These are phyloP conservation scores for Trametes meyenii DNA, from an alignment of 768 basidiomycete species.

Conservation along the genomic window DNA sequence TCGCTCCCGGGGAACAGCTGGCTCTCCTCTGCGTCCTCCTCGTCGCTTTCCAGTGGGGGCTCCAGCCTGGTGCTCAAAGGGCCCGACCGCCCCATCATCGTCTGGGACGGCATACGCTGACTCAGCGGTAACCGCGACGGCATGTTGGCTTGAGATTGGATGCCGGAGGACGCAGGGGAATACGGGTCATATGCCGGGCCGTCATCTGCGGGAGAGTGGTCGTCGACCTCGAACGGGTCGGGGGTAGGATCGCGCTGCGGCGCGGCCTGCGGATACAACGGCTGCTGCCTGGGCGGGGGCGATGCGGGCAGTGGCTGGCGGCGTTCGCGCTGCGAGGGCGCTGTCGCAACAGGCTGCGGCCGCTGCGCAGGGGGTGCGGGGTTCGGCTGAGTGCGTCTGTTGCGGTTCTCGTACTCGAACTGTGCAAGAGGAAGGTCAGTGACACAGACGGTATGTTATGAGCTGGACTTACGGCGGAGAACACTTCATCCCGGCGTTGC, in stretches of 20 bases:
- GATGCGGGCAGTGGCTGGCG: conserved; percentile 17
- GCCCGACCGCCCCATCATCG: conserved; percentile 4
- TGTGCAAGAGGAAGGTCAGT: conserved; percentile 17
- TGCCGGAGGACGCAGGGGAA: conserved; percentile 25
- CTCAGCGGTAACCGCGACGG: conserved; percentile 17
- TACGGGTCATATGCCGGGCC: conserved; percentile 22
- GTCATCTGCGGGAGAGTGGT: conserved; percentile 16
- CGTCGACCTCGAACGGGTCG: conserved; percentile 33
- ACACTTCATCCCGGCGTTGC: conserved; percentile 54
- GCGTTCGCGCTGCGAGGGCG: conserved; percentile 1
- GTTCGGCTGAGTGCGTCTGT: background rate
- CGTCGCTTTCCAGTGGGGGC: conserved; percentile 30
- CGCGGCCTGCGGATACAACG: conserved; percentile 18
- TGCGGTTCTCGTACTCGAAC: conserved; percentile 45
- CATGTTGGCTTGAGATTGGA: conserved; percentile 23
- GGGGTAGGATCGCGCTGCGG: conserved; percentile 28
- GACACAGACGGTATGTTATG: background rate
- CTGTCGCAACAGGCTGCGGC: conserved; percentile 1
- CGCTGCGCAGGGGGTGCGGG: conserved; percentile 14
- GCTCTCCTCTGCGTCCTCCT: conserved; percentile 36
- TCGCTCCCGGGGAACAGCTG: conserved; percentile 49
- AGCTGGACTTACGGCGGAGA: conserved; percentile 49
- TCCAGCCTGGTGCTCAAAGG: conserved; percentile 10
- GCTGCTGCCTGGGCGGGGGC: conserved; percentile 20
- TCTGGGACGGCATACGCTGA: conserved; percentile 21